Evolutionary conservation across 108 stramenopile species (phyloP).

Genomic region (Phaeodactylum tricornutum): DNA sequence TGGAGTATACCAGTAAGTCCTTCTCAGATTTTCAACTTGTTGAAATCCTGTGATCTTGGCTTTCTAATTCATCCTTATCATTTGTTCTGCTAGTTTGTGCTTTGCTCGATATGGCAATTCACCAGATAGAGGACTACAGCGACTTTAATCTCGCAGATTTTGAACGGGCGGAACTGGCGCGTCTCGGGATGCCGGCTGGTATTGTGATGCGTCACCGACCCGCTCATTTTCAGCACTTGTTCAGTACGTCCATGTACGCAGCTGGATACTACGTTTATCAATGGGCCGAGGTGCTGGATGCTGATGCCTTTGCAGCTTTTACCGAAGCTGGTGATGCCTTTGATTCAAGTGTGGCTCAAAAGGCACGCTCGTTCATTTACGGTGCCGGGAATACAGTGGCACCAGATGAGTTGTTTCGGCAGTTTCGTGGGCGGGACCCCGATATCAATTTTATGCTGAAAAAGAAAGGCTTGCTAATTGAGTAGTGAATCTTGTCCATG

Average conservation of each 20-base stretch:
- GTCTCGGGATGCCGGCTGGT: constrained; percentile 68
- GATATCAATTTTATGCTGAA: constrained; percentile 58
- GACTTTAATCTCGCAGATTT: constrained; percentile 58
- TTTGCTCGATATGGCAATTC: constrained; percentile 60
- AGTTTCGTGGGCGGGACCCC: constrained; percentile 63
- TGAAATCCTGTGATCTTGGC: no score
- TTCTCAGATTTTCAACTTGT: no score
- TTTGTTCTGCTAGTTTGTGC: no score
- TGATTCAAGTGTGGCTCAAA: constrained; percentile 37
- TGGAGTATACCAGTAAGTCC: constrained; percentile 76
- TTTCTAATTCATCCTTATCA: no score
- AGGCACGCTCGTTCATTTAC: constrained; percentile 55
- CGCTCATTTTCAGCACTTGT: constrained; percentile 58
- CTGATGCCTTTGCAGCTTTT: constrained; percentile 70
- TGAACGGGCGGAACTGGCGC: constrained; percentile 48
- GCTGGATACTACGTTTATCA: constrained; percentile 60
- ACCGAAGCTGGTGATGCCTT: constrained; percentile 60
- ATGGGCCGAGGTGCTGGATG: constrained; percentile 65
- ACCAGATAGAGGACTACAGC: constrained; percentile 55
- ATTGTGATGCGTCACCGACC: constrained; percentile 75
- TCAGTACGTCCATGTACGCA: constrained; percentile 44
- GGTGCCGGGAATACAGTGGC: constrained; percentile 63
- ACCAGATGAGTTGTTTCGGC: constrained; percentile 62
- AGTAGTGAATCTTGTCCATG: no score
- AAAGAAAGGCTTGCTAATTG: constrained; percentile 46